Base-by-base conservation (phyloP, 108 stramenopile genomes). In the Skeletonema tropicum region DNA sequence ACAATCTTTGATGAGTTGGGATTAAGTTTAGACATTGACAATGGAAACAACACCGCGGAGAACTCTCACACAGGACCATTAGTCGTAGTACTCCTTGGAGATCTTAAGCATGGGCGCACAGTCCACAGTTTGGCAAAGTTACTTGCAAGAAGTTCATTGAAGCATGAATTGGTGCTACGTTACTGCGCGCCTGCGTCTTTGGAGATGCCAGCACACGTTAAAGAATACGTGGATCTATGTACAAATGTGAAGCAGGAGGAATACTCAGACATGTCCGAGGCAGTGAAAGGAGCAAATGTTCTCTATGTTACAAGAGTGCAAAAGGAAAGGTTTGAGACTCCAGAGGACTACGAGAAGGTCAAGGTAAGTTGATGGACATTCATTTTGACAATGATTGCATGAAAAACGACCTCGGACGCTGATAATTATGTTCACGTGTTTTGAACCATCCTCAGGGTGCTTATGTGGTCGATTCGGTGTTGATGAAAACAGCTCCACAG, bases 221-320 rank as follows among this genome's bases (percentile, higher is more conserved):
- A 82, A 60, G 85, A 93, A 26, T 92, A 91, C 55, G 88, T 94
- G n/a, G 63, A 63, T 14, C n/a, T 42, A 58, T 68, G 45, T 23
- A 49, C 74, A 10, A 63, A 78, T 33, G 93, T 88, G 9, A 72
- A 74, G 39, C 94, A 93, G 77, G 90, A 88, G 52, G 79, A 85
- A 38, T 77, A 68, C 57, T 74, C 82, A 33, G 64, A 80, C 60
- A 63, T 90, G 38, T 55, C 65, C 26, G 85, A 85, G 2, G 96
- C 92, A 32, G 66, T 96, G 30, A 52, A 71, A 41, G 89, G 77
- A 6, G 87, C 96, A 3, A 82, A 99, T 76, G 94, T 97, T 35
- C 79, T 99, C 42, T 99, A 99, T 77, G 96, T 97, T 25, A 99
- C 99, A 2, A 86, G 99, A 36, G 85, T 99, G 8, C 99, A 99